These are phyloP conservation scores for Kodamaea neixiangensis DNA, from an alignment of 805 yeast species.

Conservation along the genomic window DNA sequence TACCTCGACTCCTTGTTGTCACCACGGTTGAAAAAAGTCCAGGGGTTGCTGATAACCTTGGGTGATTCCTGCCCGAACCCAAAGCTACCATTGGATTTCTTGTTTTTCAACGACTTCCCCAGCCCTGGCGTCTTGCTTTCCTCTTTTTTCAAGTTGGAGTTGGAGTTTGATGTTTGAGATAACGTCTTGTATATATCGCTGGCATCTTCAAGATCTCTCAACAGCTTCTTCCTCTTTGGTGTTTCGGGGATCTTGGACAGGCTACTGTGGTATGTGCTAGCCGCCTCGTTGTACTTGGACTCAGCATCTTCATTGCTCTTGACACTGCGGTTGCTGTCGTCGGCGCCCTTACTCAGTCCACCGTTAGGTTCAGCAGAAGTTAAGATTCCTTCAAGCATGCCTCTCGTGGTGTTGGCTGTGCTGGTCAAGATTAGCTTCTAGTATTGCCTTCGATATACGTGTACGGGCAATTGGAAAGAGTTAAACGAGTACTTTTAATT, in stretches of 20 bases:
- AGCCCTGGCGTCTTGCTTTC: not conserved
- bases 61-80: constrained; percentile 21
- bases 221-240: not conserved
- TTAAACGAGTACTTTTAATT: not conserved
- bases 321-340: not conserved
- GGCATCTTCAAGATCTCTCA: constrained; percentile 12
- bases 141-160: not conserved
- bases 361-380: not conserved
- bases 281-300: not conserved
- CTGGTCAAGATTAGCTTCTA: not conserved
- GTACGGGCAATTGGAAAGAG: not conserved
- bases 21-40: constrained; percentile 29
- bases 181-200: constrained; percentile 13
- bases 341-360: not conserved
- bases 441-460: not conserved
- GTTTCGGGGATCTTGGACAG: not conserved
- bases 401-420: not conserved
- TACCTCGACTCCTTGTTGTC: constrained; percentile 39
- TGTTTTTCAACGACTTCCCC: not conserved
- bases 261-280: not conserved
- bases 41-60: constrained; percentile 31
- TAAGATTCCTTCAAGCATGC: not conserved
- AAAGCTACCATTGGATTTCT: not conserved
- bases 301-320: not conserved
- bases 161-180: constrained; percentile 8